Evolutionary conservation across 768 basidiomycete species (phyloP).

Genomic region (Kwoniella dendrophila): DNA sequence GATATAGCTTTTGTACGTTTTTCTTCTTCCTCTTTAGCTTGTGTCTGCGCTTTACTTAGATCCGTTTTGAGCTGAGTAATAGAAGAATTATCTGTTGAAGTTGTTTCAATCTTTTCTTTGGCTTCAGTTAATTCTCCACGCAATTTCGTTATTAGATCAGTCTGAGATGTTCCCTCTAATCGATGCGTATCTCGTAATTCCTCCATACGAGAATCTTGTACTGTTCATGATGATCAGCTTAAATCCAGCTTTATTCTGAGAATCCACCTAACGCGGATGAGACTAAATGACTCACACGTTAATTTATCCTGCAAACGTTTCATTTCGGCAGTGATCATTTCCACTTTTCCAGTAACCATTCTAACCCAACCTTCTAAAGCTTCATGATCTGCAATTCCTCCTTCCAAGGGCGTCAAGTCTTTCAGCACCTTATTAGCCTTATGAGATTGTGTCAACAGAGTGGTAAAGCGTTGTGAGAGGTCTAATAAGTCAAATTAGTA

Average conservation of each 20-base stretch:
- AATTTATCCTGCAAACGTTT: constrained; percentile 72
- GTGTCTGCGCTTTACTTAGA: constrained; percentile 63
- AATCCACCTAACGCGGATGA: too few relatives aligned
- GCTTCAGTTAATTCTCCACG: constrained; percentile 69
- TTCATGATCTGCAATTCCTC: constrained; percentile 64
- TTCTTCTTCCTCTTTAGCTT: constrained; percentile 92
- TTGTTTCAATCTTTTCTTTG: constrained; percentile 64
- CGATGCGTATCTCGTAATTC: constrained; percentile 82
- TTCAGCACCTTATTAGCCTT: constrained; percentile 65
- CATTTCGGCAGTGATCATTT: constrained; percentile 79
- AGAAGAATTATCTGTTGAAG: constrained; percentile 62
- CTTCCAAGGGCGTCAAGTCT: constrained; percentile 72
- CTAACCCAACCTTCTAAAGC: constrained; percentile 74
- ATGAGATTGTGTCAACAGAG: constrained; percentile 28
- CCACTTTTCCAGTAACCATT: constrained; percentile 67
- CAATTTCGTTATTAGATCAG: constrained; percentile 71
- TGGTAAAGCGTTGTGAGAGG: constrained; percentile 33
- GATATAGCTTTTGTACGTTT: constrained; percentile 92
- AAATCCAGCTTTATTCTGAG: too few relatives aligned
- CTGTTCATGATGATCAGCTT: constrained; percentile 57
- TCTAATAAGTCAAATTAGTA: constrained; percentile 13
- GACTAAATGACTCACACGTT: constrained; percentile 62
- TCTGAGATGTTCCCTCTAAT: constrained; percentile 76
- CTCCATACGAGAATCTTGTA: constrained; percentile 79
- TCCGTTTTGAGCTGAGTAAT: constrained; percentile 68